These are phyloP conservation scores for Pleurotus ostreatus DNA, from an alignment of 768 basidiomycete species.

Conservation along the genomic window DNA sequence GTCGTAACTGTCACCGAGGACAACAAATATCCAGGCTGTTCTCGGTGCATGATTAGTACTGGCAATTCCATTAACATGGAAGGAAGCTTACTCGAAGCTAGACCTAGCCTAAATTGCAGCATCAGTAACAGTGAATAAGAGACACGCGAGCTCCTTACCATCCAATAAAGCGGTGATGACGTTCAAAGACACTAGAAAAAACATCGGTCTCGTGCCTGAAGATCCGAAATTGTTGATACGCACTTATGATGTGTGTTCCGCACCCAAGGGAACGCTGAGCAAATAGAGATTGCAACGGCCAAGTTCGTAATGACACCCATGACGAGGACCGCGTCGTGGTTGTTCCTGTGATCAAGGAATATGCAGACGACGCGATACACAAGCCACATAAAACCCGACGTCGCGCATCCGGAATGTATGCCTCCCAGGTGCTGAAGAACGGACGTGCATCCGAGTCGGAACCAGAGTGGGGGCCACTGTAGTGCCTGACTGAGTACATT, in stretches of 20 bases:
- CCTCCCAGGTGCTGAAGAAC: slow-evolving; percentile 76
- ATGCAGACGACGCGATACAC: slow-evolving; percentile 56
- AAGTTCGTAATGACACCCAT: slow-evolving; percentile 61
- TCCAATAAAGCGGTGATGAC: slow-evolving; percentile 79
- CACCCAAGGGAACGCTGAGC: slow-evolving; percentile 74
- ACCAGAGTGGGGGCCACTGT: slow-evolving; percentile 54
- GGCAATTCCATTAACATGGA: background rate
- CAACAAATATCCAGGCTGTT: slow-evolving; percentile 62
- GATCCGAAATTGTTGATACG: slow-evolving; percentile 13
- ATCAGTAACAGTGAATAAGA: slow-evolving; percentile 7
- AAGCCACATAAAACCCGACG: slow-evolving; percentile 73
- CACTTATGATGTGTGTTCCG: slow-evolving; percentile 82
- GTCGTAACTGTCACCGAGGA: slow-evolving; percentile 67
- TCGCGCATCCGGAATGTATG: slow-evolving; percentile 80
- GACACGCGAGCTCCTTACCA: slow-evolving; percentile 40
- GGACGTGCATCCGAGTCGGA: slow-evolving; percentile 69
- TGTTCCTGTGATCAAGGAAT: slow-evolving; percentile 44
- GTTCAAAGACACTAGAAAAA: slow-evolving; percentile 62
- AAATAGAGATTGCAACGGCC: slow-evolving; percentile 56
- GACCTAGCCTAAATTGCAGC: slow-evolving; percentile 32
- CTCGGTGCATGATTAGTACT: slow-evolving; percentile 7
- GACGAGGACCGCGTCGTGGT: slow-evolving; percentile 51
- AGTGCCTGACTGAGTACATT: background rate
- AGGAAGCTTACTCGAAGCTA: slow-evolving; percentile 45
- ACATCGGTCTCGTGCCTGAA: background rate